These are phyloP conservation scores for Thermothielavioides terrestris DNA, from an alignment of 495 filamentous ascomycete genomes.

Conservation along the genomic window DNA sequence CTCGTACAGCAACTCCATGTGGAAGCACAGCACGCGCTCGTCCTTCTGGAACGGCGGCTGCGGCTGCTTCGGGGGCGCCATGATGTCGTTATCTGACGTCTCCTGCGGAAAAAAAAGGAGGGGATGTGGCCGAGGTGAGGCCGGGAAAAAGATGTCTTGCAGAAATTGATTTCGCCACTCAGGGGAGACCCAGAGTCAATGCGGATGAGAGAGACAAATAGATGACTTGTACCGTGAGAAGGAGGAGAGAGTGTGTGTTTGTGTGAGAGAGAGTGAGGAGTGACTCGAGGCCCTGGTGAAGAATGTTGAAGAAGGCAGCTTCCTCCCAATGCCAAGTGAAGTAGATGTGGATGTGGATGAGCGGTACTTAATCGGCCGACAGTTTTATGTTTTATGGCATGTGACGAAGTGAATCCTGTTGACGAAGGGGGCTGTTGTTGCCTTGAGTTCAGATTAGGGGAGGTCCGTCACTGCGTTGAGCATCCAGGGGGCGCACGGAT, in stretches of 20 bases:
- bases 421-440: background rate
- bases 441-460: background rate
- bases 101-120: background rate
- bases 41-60: conserved; percentile 67
- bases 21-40: conserved; percentile 93
- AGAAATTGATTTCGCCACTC: too few species aligned
- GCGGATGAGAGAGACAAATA: too few species aligned
- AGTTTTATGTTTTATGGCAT: background rate
- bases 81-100: conserved; percentile 6
- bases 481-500: conserved; percentile 9
- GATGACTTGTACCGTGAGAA: too few species aligned
- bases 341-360: background rate
- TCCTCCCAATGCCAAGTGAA: too few species aligned
- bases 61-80: conserved; percentile 34
- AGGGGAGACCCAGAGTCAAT: too few species aligned
- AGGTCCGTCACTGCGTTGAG: background rate
- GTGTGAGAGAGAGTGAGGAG: too few species aligned
- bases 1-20: conserved; percentile 93
- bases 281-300: too few species aligned
- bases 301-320: too few species aligned
- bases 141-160: too few species aligned
- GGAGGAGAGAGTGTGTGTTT: too few species aligned
- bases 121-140: background rate
- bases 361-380: background rate
- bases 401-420: background rate